phyloP scores from a whole-genome alignment of 2,329 filamentous ascomycete genomes.

The Colletotrichum sp. region DNA sequence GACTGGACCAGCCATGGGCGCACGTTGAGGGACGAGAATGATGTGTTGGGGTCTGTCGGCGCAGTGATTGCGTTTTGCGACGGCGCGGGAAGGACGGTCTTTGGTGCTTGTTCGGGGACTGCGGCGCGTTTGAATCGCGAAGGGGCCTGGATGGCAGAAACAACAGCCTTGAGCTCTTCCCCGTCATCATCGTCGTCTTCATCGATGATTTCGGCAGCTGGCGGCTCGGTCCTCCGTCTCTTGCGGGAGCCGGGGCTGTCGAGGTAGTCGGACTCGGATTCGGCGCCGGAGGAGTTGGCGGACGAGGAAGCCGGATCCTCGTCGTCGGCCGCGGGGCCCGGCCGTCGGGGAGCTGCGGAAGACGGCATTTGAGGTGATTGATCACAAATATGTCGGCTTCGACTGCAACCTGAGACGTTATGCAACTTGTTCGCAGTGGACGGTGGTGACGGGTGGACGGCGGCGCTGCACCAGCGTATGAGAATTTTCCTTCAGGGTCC shows the following conservation, averaged over 20 bases:
- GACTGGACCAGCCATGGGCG: slow-evolving; percentile 89
- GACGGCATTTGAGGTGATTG: slow-evolving; percentile 7
- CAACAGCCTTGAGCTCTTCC: slow-evolving; percentile 33
- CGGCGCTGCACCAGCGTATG: slow-evolving; percentile 4
- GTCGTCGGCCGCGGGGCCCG: background rate
- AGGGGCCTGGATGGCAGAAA: slow-evolving; percentile 54
- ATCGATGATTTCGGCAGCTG: slow-evolving; percentile 19
- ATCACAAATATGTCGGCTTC: background rate
- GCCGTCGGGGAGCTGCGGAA: slow-evolving; percentile 1
- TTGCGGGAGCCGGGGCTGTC: slow-evolving; percentile 51
- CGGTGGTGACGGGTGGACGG: background rate
- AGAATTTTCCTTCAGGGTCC: slow-evolving; percentile 11
- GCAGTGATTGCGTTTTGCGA: slow-evolving; percentile 46
- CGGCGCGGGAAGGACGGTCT: slow-evolving; percentile 22
- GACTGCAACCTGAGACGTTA: background rate
- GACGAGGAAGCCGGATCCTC: slow-evolving; percentile 10
- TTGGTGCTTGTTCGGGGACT: slow-evolving; percentile 13
- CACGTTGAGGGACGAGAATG: slow-evolving; percentile 76
- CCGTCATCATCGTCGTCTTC: slow-evolving; percentile 38
- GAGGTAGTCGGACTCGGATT: slow-evolving; percentile 54
- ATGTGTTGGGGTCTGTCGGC: slow-evolving; percentile 61
- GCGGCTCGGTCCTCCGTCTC: slow-evolving; percentile 44
- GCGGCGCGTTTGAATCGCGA: slow-evolving; percentile 50
- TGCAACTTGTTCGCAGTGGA: background rate
- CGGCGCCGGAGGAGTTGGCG: slow-evolving; percentile 21